Conservation (phyloP, 2,329 filamentous ascomycete genomes). For the Fusarium decemcellulare region DNA sequence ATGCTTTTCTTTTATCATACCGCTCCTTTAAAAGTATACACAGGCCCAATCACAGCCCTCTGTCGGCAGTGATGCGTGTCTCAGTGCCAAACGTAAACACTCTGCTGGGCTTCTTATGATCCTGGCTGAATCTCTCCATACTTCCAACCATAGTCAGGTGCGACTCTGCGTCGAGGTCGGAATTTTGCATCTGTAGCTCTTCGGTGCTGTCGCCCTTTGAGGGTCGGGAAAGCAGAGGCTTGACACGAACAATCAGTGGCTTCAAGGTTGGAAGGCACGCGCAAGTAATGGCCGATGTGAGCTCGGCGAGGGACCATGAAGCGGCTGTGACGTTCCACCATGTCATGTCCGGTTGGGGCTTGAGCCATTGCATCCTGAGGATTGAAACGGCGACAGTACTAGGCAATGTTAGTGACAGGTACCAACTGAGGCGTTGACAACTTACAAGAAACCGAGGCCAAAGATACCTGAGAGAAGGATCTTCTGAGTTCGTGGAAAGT, state of each 20-base stretch:
- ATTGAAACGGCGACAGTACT: slow-evolving; percentile 30
- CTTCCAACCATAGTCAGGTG: not conserved
- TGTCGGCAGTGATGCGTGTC: slow-evolving; percentile 6
- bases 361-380: slow-evolving; percentile 26
- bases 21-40: no score
- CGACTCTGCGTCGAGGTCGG: not conserved
- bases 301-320: slow-evolving; percentile 34
- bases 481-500: slow-evolving; percentile 29
- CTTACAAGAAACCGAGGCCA: slow-evolving; percentile 34
- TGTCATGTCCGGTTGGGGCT: not conserved
- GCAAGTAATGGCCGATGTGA: slow-evolving; percentile 28
- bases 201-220: not conserved
- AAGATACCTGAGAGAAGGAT: slow-evolving; percentile 21
- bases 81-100: slow-evolving; percentile 11
- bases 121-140: not conserved
- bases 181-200: not conserved
- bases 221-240: not conserved
- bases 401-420: rapidly evolving
- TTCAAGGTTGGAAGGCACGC: slow-evolving; percentile 36
- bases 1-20: no score
- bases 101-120: not conserved
- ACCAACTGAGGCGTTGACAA: rapidly evolving
- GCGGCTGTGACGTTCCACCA: slow-evolving; percentile 28
- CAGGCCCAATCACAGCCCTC: no score
- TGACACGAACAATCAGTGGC: slow-evolving; percentile 5